Evolutionary conservation across 2,329 filamentous ascomycete genomes (phyloP).

Genomic region (Monosporascus sp.): DNA sequence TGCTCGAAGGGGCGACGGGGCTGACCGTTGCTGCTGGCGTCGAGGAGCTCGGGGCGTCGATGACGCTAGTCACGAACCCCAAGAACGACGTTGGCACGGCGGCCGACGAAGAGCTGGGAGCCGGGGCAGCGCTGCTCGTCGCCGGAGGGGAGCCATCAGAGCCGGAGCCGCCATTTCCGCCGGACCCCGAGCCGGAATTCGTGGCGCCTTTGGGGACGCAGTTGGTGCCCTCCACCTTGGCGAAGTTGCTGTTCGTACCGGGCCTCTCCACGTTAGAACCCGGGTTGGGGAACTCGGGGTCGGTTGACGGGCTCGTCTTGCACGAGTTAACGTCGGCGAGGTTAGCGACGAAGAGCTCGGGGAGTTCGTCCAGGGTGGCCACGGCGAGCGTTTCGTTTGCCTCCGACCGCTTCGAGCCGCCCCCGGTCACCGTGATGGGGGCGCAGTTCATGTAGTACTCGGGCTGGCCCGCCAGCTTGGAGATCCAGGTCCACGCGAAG

Average conservation of each 20-base stretch:
- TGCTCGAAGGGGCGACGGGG: conserved; percentile 4
- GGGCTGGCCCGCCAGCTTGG: conserved; percentile 61
- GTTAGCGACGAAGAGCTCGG: conserved; percentile 66
- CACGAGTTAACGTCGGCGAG: conserved; percentile 47
- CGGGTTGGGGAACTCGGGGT: conserved; percentile 59
- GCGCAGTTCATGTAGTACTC: conserved; percentile 78
- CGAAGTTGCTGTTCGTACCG: conserved; percentile 26
- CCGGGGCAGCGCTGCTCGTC: background rate
- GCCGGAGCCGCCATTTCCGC: conserved; percentile 2
- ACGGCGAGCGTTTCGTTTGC: conserved; percentile 23
- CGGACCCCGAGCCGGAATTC: conserved; percentile 15
- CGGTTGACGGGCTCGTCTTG: conserved; percentile 41
- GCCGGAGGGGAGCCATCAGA: conserved; percentile 2
- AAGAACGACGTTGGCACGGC: background rate
- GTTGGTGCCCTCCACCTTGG: conserved; percentile 18
- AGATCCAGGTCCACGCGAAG: conserved; percentile 72
- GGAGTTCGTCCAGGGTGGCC: conserved; percentile 47
- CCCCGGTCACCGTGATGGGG: conserved; percentile 50
- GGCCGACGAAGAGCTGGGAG: background rate
- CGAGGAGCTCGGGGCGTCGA: conserved; percentile 6
- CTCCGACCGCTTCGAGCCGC: conserved; percentile 16
- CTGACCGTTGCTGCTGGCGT: conserved; percentile 4
- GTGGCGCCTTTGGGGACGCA: conserved; percentile 23
- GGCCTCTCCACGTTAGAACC: conserved; percentile 48
- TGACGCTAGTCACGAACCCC: conserved; percentile 5